Evolutionary conservation across 352 stramenopile genomes (phyloP).

Genomic region (Elongisporangium anandrum): DNA sequence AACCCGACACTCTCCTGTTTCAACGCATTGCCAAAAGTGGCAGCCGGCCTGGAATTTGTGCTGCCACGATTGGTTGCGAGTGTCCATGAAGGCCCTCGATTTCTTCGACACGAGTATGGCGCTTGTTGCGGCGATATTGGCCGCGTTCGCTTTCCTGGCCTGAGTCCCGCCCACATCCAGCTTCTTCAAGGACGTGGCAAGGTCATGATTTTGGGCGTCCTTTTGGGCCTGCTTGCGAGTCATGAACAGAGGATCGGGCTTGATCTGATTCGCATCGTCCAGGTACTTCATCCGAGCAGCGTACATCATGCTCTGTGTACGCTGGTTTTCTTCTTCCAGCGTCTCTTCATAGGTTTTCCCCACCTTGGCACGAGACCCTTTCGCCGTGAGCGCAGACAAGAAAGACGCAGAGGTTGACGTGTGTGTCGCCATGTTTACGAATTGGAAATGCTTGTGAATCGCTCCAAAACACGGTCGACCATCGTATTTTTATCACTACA

Average conservation of each 20-base stretch:
- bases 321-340: conserved; percentile 32
- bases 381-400: conserved; percentile 27
- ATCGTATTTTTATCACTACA: neutral
- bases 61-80: conserved; percentile 44
- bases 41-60: conserved; percentile 64
- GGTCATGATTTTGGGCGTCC: conserved; percentile 43
- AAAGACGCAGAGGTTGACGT: conserved; percentile 8
- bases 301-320: conserved; percentile 72
- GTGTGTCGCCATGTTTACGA: neutral
- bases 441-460: too few relatives aligned
- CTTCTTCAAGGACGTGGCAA: conserved; percentile 34
- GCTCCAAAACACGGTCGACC: too few relatives aligned
- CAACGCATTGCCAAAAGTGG: conserved; percentile 71
- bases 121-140: conserved; percentile 5
- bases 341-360: conserved; percentile 5
- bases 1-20: conserved; percentile 56
- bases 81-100: conserved; percentile 20
- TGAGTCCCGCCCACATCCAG: conserved; percentile 24
- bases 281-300: conserved; percentile 77
- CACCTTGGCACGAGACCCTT: neutral
- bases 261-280: conserved; percentile 33
- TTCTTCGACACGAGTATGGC: conserved; percentile 25
- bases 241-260: conserved; percentile 65
- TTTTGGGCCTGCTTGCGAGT: conserved; percentile 78
- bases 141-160: conserved; percentile 13